Evolutionary conservation across 2,329 filamentous ascomycete genomes (phyloP), one percentile per base, ranked within the genome.

Genomic region (Exophiala aquamarina): DNA sequence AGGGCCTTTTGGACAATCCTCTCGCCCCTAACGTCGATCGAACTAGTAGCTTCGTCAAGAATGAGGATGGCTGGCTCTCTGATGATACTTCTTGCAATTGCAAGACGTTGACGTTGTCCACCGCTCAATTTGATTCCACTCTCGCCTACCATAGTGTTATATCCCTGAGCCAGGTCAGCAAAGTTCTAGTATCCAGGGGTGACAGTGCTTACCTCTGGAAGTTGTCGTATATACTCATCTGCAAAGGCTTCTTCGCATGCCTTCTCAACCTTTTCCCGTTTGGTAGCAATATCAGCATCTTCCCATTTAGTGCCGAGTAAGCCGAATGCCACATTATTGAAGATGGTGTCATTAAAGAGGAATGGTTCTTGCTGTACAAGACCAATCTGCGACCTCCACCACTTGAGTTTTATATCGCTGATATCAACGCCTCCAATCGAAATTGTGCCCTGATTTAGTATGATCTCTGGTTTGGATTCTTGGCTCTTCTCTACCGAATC

Each of bases 61-160:
- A 90, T 77, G 3, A 90, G 67, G 2, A 90, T 79, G 0, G 72
- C 69, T 0, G 86, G 86, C 41, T 81, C 71, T 36, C 83, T 80
- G 43, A 89, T 74, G 20, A 89, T 82, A 9, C 83, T 83, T 6
- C 86, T 74, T 0, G 86, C 86, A 52, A 90, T 89, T 2, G 87
- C 84, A 18, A 94, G 77, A 4, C 89, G 80, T 63, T 94, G 89
- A n/a, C 87, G 80, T 63, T 95, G 89, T 1, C 89, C 89, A n/a
- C 88, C 86, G 9, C 85, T 89, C 1, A 94, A 71, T 62, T 87
- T 89, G 38, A 86, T 84, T 3, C 89, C 89, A 20, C 79, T 79
- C 61, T 92, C 87, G 1, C 89, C 89, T 1, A 93, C 87, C 7
- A 78, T 67, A 0, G 88, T 89, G 3, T 85, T 76, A 60, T 91